Base-by-base conservation (phyloP, 2,329 filamentous ascomycete genomes). In the Sporothrix pseudoabietina region DNA sequence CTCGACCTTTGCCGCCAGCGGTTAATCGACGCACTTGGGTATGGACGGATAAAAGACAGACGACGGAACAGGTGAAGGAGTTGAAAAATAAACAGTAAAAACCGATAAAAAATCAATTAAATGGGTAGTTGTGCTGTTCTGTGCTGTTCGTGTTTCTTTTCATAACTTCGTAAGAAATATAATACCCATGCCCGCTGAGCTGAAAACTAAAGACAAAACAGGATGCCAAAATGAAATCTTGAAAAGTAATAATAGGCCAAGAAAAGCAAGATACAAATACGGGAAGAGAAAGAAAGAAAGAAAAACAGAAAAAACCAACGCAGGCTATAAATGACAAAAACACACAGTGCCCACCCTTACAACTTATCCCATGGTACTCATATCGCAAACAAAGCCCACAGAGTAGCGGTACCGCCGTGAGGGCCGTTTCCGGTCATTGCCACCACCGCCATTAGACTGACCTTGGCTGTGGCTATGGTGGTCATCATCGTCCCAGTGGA, bases 331-430 rank as follows among this genome's bases (percentile, higher is more conserved):
- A 55, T 1, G 10, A 12, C 9, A 22, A 26, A 5, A 44, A 57
- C 16, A 69, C 47, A 54, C 14, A 16, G n/a, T 14, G 57, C 22
- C 44, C 4, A 26, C 41, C 63, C 9, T 41, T 16, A 35, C 41
- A 26, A 26, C 26, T 26, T 30, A 66, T 9, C 30, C 68, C 59
- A 71, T 69, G 26, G 72, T 49, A 3, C 47, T 71, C 30, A 70
- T 80, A 72, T 82, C 92, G 39, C 92, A 91, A 79, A 94, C 89
- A 78, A 97, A 94, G 3, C 94, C 94, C 35, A 97, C 90, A 69
- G 91, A 93, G 78, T 92, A 94, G 75, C 89, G 90, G 75, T 89
- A 88, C 14, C 16, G 39, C 32, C 32, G 16, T 12, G 59, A 14
- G 0, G 49, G 47, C 14, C 14, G 19, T 10, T 8, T 71, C 32